These are phyloP conservation scores for Coemansia sp. DNA, from an alignment of 192 early-diverging fungal species.

Conservation along the genomic window DNA sequence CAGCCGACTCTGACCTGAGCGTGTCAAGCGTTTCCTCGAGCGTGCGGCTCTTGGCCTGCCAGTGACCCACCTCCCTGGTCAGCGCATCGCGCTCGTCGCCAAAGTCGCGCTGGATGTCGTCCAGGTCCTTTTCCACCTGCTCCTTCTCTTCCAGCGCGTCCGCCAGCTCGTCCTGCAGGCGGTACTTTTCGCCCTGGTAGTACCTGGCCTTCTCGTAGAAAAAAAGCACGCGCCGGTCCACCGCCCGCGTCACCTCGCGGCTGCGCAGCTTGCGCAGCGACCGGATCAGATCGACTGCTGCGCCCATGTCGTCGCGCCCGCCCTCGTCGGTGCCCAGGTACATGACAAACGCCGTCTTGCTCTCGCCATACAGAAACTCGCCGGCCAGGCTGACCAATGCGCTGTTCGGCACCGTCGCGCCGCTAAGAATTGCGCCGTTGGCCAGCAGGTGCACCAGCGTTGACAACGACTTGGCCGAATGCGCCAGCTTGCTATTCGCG, in stretches of 20 bases:
- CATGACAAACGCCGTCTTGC: constrained; percentile 47
- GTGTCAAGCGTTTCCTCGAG: constrained; percentile 29
- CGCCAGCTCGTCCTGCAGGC: constrained; percentile 40
- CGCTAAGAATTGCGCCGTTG: constrained; percentile 37
- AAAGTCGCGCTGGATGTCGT: constrained; percentile 48
- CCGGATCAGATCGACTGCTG: constrained; percentile 22
- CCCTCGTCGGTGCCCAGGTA: constrained; percentile 31
- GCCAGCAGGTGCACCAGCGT: constrained; percentile 35
- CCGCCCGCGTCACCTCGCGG: constrained; percentile 28
- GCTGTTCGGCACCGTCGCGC: constrained; percentile 25
- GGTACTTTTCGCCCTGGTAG: constrained; percentile 51
- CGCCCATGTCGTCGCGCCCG: constrained; percentile 6
- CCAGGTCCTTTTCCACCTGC: constrained; percentile 42
- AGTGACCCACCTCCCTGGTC: constrained; percentile 38
- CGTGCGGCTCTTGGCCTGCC: constrained; percentile 34
- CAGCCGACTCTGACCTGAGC: constrained; percentile 19
- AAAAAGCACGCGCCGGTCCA: constrained; percentile 46
- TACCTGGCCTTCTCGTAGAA: constrained; percentile 53
- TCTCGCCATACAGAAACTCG: constrained; percentile 42
- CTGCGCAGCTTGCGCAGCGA: constrained; percentile 40
- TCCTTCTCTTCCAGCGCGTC: constrained; percentile 35
- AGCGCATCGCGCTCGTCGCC: constrained; percentile 45
- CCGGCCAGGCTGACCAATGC: constrained; percentile 25
- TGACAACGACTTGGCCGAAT: constrained; percentile 27
- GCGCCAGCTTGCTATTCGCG: constrained; percentile 20